Evolutionary conservation across 352 stramenopile genomes (phyloP).

Genomic region (Blastocystis sp.): DNA sequence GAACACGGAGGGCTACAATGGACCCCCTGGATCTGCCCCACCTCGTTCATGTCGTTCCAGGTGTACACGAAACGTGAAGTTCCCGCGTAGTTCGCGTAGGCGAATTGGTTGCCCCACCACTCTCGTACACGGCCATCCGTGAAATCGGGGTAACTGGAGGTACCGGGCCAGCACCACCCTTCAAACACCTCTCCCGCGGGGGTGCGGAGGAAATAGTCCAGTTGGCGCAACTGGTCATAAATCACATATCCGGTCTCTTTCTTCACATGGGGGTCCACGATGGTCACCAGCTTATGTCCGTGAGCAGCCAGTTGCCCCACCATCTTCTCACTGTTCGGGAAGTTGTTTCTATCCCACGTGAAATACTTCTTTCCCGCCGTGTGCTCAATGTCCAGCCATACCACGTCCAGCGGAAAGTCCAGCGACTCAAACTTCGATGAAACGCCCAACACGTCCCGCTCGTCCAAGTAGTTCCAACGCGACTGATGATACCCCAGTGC

Average conservation of each 20-base stretch:
- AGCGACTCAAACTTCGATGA: conserved; percentile 63
- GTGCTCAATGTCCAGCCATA: conserved; percentile 99
- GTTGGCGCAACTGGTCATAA: not conserved
- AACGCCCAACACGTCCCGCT: conserved; percentile 80
- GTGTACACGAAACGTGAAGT: conserved; percentile 83
- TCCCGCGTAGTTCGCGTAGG: conserved; percentile 81
- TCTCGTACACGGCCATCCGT: conserved; percentile 77
- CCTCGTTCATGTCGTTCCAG: conserved; percentile 99
- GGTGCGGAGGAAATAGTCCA: conserved; percentile 63
- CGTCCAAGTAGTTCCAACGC: conserved; percentile 98
- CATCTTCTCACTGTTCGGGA: conserved; percentile 86
- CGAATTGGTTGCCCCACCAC: conserved; percentile 91
- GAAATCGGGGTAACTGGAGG: conserved; percentile 94
- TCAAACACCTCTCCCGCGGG: conserved; percentile 86
- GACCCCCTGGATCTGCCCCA: not conserved
- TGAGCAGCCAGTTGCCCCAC: conserved; percentile 76
- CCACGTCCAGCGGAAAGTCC: conserved; percentile 94
- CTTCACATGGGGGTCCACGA: conserved; percentile 98
- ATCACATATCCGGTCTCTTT: conserved; percentile 85
- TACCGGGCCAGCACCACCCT: conserved; percentile 97
- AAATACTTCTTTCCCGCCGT: conserved; percentile 93
- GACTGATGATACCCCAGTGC: conserved; percentile 94
- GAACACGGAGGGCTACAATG: conserved; percentile 80
- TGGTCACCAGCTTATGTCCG: conserved; percentile 93
- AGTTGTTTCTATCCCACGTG: conserved; percentile 89